These are phyloP conservation scores for Onygenales sp. DNA, from an alignment of 2,329 filamentous ascomycete species.

Conservation along the genomic window DNA sequence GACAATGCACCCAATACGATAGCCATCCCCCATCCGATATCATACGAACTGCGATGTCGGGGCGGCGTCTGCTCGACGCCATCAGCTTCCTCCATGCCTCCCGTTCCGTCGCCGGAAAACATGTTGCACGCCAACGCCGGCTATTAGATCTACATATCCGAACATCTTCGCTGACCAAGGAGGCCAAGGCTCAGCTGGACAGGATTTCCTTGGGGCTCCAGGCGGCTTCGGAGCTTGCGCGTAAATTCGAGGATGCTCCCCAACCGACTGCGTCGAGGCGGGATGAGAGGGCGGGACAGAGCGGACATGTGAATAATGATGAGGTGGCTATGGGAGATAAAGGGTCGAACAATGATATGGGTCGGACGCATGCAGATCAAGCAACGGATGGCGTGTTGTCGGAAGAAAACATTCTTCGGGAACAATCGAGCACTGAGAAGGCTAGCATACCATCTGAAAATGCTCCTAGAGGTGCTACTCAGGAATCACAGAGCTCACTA, in stretches of 20 bases:
- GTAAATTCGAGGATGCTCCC: slow-evolving; percentile 44
- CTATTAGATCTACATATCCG: slow-evolving; percentile 55
- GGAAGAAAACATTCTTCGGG: no score
- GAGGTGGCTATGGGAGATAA: no score
- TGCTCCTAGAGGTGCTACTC: no score
- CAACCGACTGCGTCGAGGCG: slow-evolving; percentile 6
- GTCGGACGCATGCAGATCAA: no score
- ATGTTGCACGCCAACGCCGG: slow-evolving; percentile 48
- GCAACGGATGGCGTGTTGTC: no score
- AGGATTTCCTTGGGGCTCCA: slow-evolving; percentile 51
- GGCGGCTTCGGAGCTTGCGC: slow-evolving; percentile 51
- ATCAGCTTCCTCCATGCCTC: slow-evolving; percentile 62
- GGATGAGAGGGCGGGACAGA: no score
- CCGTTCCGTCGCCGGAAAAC: slow-evolving; percentile 55
- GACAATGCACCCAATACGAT: slow-evolving; percentile 1
- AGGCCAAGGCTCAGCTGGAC: slow-evolving; percentile 52
- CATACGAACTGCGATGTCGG: slow-evolving; percentile 34
- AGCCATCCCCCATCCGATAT: neutral
- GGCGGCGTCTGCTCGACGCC: slow-evolving; percentile 59
- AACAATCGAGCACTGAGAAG: no score
- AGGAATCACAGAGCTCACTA: neutral
- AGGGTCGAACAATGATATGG: no score
- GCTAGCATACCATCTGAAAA: no score
- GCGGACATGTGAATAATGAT: no score
- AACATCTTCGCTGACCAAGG: slow-evolving; percentile 56